These are phyloP conservation scores for Fusarium cyanostomum DNA, from an alignment of 2,329 filamentous ascomycete genomes.

Conservation along the genomic window DNA sequence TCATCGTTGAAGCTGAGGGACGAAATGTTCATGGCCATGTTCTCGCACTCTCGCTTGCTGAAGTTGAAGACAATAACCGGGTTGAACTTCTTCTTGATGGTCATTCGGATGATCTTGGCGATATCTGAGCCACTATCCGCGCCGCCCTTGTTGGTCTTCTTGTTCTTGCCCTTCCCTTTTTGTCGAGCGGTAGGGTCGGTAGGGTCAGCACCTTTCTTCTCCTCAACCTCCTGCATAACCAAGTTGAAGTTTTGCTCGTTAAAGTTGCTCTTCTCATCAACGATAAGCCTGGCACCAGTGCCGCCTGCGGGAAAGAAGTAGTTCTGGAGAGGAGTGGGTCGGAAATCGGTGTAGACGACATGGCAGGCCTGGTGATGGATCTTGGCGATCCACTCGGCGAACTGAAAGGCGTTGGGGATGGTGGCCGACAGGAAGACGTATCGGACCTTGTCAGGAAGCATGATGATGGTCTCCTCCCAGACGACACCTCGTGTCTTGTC, in stretches of 20 bases:
- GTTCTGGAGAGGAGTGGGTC: conserved; percentile 94
- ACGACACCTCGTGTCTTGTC: conserved; percentile 95
- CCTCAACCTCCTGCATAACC: conserved; percentile 89
- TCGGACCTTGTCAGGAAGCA: conserved; percentile 96
- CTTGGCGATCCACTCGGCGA: conserved; percentile 98
- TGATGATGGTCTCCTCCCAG: conserved; percentile 99
- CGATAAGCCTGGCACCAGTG: conserved; percentile 91
- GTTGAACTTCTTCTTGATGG: conserved; percentile 96
- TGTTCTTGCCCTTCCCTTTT: conserved; percentile 90
- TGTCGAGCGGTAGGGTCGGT: conserved; percentile 80
- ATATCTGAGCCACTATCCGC: conserved; percentile 81
- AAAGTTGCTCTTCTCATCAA: conserved; percentile 97
- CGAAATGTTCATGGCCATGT: conserved; percentile 86
- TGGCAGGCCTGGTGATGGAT: conserved; percentile 98
- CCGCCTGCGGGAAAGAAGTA: conserved; percentile 96
- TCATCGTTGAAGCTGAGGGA: conserved; percentile 94
- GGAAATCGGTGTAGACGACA: conserved; percentile 98
- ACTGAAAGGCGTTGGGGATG: conserved; percentile 98
- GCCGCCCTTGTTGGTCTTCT: conserved; percentile 91
- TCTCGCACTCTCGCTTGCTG: conserved; percentile 96
- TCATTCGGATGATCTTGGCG: conserved; percentile 98
- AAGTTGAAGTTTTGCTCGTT: conserved; percentile 97
- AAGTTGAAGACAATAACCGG: conserved; percentile 99
- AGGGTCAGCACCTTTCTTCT: conserved; percentile 86
- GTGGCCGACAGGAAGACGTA: conserved; percentile 99